A percentile compares a stretch with the other conserved stretches of the same genome.
Evolutionary conservation across 163 green algal genomes (phyloP).

Genomic region (Scenedesmus sp.): DNA sequence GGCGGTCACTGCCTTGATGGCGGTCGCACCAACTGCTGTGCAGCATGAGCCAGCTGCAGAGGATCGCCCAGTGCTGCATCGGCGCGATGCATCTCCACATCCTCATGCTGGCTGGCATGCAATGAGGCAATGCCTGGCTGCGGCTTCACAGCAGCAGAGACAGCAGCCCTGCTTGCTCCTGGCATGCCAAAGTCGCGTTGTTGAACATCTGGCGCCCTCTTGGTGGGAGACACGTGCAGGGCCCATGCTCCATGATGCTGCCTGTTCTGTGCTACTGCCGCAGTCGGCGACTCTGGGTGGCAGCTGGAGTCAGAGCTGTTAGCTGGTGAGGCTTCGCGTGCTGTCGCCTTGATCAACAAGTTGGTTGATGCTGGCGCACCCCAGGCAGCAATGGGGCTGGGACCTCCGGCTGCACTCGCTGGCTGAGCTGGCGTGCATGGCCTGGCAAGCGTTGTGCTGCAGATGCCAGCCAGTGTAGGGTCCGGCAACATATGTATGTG

Average conservation of each 20-base stretch:
- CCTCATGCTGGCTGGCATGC: not conserved
- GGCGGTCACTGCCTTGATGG: constrained; percentile 7
- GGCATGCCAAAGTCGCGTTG: not conserved
- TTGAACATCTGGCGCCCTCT: not conserved
- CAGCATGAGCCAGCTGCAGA: not conserved
- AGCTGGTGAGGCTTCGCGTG: not conserved
- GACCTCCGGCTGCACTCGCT: not conserved
- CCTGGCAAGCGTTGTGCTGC: not conserved
- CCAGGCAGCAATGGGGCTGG: not conserved
- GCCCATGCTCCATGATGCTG: not conserved
- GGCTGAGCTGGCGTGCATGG: not conserved
- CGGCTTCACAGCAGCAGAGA: not conserved
- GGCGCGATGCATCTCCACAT: not conserved
- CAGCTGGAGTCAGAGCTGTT: not conserved
- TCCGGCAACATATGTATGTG: not conserved
- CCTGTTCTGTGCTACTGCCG: not conserved
- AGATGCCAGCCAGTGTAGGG: not conserved
- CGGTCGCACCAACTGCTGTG: not conserved
- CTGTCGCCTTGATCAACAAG: not conserved
- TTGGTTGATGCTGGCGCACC: not conserved
- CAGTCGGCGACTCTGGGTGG: not conserved
- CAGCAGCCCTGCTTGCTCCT: not conserved
- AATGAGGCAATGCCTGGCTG: not conserved
- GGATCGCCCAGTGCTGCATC: not conserved
- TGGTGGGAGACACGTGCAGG: not conserved